These are phyloP conservation scores for Pythium pyrilobum DNA, from an alignment of 352 stramenopile species.

Conservation along the genomic window DNA sequence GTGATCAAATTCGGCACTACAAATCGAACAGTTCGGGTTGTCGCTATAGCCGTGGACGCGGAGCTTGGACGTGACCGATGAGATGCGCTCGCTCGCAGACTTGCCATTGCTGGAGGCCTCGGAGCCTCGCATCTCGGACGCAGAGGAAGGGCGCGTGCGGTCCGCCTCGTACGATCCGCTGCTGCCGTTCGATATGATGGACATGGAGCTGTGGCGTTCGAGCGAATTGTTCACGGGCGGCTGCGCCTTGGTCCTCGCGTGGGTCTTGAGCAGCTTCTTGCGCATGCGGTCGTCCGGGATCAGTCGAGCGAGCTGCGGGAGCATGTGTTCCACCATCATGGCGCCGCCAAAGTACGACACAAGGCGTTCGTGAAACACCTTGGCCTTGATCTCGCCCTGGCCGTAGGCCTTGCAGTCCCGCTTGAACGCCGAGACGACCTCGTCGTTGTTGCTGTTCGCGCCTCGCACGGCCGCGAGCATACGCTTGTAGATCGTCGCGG, in stretches of 20 bases:
- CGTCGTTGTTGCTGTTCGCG: conserved; percentile 66
- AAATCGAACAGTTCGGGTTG: conserved; percentile 69
- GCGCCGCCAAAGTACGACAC: conserved; percentile 58
- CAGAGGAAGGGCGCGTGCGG: conserved; percentile 29
- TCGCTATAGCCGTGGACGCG: conserved; percentile 42
- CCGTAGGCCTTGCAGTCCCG: conserved; percentile 74
- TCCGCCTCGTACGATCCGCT: conserved; percentile 1
- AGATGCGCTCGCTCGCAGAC: conserved; percentile 6
- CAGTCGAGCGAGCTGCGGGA: conserved; percentile 67
- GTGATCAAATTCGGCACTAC: conserved; percentile 66
- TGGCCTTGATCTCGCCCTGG: conserved; percentile 51
- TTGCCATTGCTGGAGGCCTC: not conserved
- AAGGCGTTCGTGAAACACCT: conserved; percentile 57
- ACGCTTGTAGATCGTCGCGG: conserved; percentile 71
- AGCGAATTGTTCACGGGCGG: not conserved
- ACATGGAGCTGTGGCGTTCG: conserved; percentile 14
- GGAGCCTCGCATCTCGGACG: conserved; percentile 17
- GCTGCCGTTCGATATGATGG: conserved; percentile 4
- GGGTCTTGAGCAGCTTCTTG: conserved; percentile 61
- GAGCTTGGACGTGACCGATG: conserved; percentile 22
- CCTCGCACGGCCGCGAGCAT: conserved; percentile 74
- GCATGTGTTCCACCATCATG: conserved; percentile 78
- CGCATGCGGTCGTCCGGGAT: conserved; percentile 76
- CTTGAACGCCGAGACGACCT: conserved; percentile 71
- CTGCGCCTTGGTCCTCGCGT: conserved; percentile 29